Evolutionary conservation across 306 rosid genomes (phyloP), one percentile per base, ranked within the genome.

Genomic region (Rubus parviflorus): DNA sequence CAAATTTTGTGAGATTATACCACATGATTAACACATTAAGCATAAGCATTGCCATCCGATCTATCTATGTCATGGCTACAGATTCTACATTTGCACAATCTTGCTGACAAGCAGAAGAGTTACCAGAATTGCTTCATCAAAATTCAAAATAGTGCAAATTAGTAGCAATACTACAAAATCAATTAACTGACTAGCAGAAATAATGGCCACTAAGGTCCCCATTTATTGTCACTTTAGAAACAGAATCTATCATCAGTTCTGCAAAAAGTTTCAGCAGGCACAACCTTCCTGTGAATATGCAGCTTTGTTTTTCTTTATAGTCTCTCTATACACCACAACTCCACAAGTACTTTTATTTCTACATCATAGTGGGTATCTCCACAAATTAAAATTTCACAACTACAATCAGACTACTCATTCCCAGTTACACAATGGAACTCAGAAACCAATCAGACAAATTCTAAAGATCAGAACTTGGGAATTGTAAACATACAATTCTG

Each of bases 121-220:
- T 11, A 13, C 11, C 12, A 20, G 23, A 25, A 16, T 70, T 48
- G 14, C 60, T 23, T 14, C 12, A 47, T 5, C 0, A 61, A 61
- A 30, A 4, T 4, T 35, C 30, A 51, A 35, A 11, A 2, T 5
- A 37, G 46, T 37, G 17, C 35, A 6, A 71, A 49, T 17, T 37
- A 3, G 41, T 51, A 17, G 37, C 45, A 63, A 37, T 23, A 52
- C 22, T 38, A 20, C 37, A 72, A 22, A 12, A 52, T 12, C 19
- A 71, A 71, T 12, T 19, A 47, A 52, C 37, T 19, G 63, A 52
- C 37, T 25, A 70, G 42, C 42, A 68, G 73, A 68, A 68, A 68
- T 46, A n/a, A 51, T 9, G 43, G 41, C 20, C 38, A 23, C 56
- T 14, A 22, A 47, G 37, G 20, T 66, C 46, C 15, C 16, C 46